Percentiles rank a stretch among this genome's conserved stretches.
Conservation (phyloP, 768 basidiomycete genomes). For the Boletus sp. region DNA sequence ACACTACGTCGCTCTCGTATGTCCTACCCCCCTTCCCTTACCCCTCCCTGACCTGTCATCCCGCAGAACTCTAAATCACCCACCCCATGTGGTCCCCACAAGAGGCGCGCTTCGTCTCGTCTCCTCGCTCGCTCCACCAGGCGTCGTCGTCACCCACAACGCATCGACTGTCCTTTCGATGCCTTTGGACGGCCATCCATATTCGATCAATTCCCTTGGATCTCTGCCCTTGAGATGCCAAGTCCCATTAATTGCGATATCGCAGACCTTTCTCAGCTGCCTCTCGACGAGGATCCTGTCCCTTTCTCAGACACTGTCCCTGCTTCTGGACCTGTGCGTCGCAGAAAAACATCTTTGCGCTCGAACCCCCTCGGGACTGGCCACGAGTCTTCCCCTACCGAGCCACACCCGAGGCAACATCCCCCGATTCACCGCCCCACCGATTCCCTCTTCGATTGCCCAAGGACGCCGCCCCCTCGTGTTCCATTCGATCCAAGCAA, state of each 20-base stretch:
- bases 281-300: constrained; percentile 25
- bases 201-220: constrained; percentile 70
- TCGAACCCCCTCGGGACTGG: constrained; percentile 42
- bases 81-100: constrained; percentile 36
- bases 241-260: constrained; percentile 51
- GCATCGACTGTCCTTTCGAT: constrained; percentile 40
- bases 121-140: constrained; percentile 36
- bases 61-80: constrained; percentile 39
- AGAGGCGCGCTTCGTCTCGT: constrained; percentile 36
- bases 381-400: constrained; percentile 13
- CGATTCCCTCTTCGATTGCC: constrained; percentile 14
- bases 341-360: constrained; percentile 52
- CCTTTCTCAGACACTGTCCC: constrained; percentile 21
- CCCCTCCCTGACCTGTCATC: constrained; percentile 6
- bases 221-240: constrained; percentile 51
- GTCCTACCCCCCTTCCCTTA: neutral
- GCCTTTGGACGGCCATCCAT: constrained; percentile 31
- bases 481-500: constrained; percentile 45
- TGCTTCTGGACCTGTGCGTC: constrained; percentile 54
- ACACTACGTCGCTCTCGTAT: constrained; percentile 19
- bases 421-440: constrained; percentile 31
- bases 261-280: constrained; percentile 65
- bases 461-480: constrained; percentile 34
- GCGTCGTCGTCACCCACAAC: constrained; percentile 41
- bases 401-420: constrained; percentile 17